Percentiles rank a stretch among this genome's conserved stretches.
These are phyloP conservation scores for Halenospora varia DNA, from an alignment of 495 filamentous ascomycete species.

Conservation along the genomic window DNA sequence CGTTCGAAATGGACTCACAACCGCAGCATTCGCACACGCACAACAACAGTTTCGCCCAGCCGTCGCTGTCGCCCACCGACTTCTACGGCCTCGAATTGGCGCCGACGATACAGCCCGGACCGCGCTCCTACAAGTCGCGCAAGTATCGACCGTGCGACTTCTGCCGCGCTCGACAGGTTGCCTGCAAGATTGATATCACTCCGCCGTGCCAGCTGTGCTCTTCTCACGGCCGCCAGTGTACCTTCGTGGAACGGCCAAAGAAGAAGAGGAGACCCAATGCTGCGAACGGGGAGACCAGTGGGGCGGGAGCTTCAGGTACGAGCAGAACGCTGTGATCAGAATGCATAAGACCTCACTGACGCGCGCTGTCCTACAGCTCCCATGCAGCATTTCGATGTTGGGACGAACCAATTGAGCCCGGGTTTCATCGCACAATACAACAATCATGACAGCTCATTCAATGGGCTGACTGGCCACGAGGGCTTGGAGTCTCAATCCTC, in stretches of 20 bases:
- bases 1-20: too few relatives aligned
- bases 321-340: background rate
- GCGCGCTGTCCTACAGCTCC: background rate
- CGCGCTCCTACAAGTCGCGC: conserved; percentile 23
- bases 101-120: conserved; percentile 16
- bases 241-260: conserved; percentile 30
- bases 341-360: background rate
- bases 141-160: conserved; percentile 28
- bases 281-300: conserved; percentile 13
- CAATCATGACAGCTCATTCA: conserved; percentile 12
- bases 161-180: conserved; percentile 22
- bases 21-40: conserved; percentile 3
- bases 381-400: conserved; percentile 19
- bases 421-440: conserved; percentile 23
- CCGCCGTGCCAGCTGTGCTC: conserved; percentile 31
- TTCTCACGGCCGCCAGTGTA: conserved; percentile 30
- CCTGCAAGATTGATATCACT: conserved; percentile 24
- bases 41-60: conserved; percentile 12
- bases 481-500: conserved; percentile 14
- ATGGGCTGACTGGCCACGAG: conserved; percentile 16
- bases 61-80: conserved; percentile 25
- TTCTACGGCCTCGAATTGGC: conserved; percentile 21
- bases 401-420: conserved; percentile 19
- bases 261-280: conserved; percentile 25
- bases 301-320: conserved; percentile 16